These are phyloP conservation scores for Heteromeles arbutifolia DNA, from an alignment of 306 rosid species.

Conservation along the genomic window DNA sequence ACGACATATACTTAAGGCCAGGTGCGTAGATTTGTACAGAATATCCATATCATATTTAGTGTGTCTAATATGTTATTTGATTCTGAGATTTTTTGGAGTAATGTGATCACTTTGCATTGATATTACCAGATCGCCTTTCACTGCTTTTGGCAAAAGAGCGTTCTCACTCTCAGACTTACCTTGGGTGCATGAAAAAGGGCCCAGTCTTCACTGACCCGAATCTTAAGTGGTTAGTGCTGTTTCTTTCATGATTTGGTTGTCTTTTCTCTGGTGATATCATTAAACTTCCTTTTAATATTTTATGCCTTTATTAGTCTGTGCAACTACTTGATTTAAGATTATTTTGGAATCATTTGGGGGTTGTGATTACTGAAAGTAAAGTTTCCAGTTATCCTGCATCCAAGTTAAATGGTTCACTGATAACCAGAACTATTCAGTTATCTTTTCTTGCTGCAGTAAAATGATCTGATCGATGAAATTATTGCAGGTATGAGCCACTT, in stretches of 20 bases:
- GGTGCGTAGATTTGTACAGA: conserved; percentile 36
- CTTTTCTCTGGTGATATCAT: conserved; percentile 3
- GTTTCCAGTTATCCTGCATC: not conserved
- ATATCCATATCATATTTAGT: not conserved
- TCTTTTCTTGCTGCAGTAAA: not conserved
- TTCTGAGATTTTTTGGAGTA: conserved; percentile 12
- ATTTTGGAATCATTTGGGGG: not conserved
- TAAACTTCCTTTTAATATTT: not conserved
- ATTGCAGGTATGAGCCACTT: conserved; percentile 81
- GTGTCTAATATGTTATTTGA: not conserved
- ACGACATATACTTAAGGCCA: conserved; percentile 95
- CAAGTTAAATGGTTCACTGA: not conserved
- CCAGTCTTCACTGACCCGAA: conserved; percentile 94
- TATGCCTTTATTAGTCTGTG: not conserved
- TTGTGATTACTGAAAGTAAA: not conserved
- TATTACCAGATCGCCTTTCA: conserved; percentile 79
- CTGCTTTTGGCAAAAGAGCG: conserved; percentile 73
- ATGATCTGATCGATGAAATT: not conserved
- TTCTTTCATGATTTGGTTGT: conserved; percentile 2
- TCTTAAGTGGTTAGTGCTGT: conserved; percentile 75
- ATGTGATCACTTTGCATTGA: conserved; percentile 21
- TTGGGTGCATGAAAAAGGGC: conserved; percentile 98
- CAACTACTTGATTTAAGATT: not conserved
- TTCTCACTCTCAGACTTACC: conserved; percentile 79
- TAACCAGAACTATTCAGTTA: not conserved